Evolutionary conservation across 257 asterid species (phyloP), one percentile per base, ranked within the genome.

Genomic region (Salvia rosmarinus): DNA sequence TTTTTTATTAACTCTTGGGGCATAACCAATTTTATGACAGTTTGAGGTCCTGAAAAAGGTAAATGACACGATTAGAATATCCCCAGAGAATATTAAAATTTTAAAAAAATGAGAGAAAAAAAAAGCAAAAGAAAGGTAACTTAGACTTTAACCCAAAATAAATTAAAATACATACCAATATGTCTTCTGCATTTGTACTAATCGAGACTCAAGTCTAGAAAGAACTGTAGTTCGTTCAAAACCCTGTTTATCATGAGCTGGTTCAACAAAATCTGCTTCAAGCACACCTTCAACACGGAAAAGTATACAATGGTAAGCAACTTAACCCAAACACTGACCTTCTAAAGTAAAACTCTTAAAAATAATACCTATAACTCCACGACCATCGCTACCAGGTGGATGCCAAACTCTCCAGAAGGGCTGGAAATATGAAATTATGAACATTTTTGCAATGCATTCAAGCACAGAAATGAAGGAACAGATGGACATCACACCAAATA

Each of bases 321-420:
- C 75, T 77, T 60, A 51, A 77, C 43, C 73, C 44, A 67, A 66
- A 74, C 58, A 19, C 17, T 58, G 35, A 69, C 54, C 40, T 54
- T 47, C 17, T 9, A 68, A 50, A 60, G 72, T 52, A 54, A 44
- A 51, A 52, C 50, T 52, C 43, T 23, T 9, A 64, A 30, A 30
- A 52, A 64, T n/a, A 81, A 64, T 80, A 94, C 99, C 99, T 82
- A 95, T 95, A 44, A 95, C 99, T 81, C 99, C 99, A 80, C 99
- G 99, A 47, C 99, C 99, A 70, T 91, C 98, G 47, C 96, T 91
- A 73, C 98, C 99, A 72, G 98, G 87, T 67, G 99, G 81, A 84
- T 89, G 91, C 98, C 97, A 95, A 65, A 95, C 89, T 83, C 93
- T 95, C 98, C 98, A 91, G 78, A 91, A 91, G 68, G 99, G 97